Evolutionary conservation across 2,329 filamentous ascomycete genomes (phyloP).

Genomic region (Triangularia verruculosa): DNA sequence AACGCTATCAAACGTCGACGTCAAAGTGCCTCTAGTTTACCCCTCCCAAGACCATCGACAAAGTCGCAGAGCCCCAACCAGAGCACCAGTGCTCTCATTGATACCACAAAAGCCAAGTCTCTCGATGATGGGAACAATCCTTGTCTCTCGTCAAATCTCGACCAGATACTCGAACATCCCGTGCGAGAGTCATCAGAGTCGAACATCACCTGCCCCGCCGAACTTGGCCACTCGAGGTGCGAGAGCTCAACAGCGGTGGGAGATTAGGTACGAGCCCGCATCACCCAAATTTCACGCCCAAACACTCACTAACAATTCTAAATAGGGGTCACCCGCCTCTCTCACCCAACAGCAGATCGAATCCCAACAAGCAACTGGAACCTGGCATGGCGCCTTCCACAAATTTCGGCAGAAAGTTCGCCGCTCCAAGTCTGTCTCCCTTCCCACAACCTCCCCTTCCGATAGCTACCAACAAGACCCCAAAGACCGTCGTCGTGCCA

Average conservation of each 20-base stretch:
- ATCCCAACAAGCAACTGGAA: background rate
- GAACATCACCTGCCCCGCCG: background rate
- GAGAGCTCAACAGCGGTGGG: background rate
- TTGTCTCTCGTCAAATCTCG: background rate
- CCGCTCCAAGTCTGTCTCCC: slow-evolving; percentile 14
- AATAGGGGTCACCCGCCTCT: background rate
- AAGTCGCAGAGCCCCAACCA: background rate
- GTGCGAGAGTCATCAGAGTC: background rate
- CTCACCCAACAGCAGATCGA: background rate
- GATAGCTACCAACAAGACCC: background rate
- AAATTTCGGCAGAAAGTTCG: background rate
- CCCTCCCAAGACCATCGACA: background rate
- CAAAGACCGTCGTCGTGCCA: slow-evolving; percentile 13
- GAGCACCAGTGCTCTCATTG: background rate
- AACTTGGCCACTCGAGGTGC: background rate
- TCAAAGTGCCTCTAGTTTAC: background rate
- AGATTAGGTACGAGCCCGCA: background rate
- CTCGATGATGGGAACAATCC: background rate
- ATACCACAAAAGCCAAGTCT: background rate
- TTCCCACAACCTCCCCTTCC: background rate
- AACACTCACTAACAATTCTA: background rate
- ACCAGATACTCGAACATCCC: background rate
- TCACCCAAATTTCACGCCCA: background rate
- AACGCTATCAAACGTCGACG: background rate
- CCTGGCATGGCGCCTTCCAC: background rate